Evolutionary conservation across 495 filamentous ascomycete species (phyloP).

Genomic region (Aspergillus leporis): DNA sequence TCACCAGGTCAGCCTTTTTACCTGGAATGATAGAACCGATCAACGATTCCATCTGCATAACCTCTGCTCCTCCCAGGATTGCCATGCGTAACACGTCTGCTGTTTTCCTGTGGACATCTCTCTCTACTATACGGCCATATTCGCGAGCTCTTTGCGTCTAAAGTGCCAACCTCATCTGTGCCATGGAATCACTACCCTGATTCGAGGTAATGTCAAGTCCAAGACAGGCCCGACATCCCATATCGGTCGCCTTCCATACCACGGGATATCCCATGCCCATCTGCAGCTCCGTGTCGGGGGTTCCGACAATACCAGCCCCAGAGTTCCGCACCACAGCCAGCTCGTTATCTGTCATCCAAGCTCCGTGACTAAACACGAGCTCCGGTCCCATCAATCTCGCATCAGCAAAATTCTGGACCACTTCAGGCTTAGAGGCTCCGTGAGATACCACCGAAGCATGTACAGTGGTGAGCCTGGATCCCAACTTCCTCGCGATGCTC

Average conservation of each 20-base stretch:
- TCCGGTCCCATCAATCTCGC: constrained; percentile 1
- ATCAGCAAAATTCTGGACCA: constrained; percentile 2
- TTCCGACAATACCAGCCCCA: constrained; percentile 6
- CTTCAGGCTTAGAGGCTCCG: neutral
- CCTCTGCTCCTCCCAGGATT: constrained; percentile 7
- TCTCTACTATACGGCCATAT: neutral
- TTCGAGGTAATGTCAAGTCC: constrained; percentile 16
- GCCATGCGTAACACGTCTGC: constrained; percentile 9
- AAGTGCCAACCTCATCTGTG: constrained; percentile 10
- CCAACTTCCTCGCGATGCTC: neutral
- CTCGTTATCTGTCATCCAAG: constrained; percentile 1
- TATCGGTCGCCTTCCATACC: constrained; percentile 3
- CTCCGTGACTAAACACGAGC: constrained; percentile 12
- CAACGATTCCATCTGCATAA: constrained; percentile 9
- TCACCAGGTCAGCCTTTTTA: constrained; percentile 11
- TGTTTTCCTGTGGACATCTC: neutral
- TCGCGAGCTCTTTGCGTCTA: constrained; percentile 8
- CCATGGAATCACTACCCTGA: constrained; percentile 11
- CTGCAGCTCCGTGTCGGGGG: constrained; percentile 11
- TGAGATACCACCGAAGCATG: neutral
- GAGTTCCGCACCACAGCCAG: neutral
- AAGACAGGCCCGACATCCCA: constrained; percentile 5
- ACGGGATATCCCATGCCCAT: constrained; percentile 16
- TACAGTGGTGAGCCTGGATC: neutral
- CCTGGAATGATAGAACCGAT: constrained; percentile 7